phyloP scores from a whole-genome alignment of 1,139 yeast species.

The Yamadazyma jaroonii region DNA sequence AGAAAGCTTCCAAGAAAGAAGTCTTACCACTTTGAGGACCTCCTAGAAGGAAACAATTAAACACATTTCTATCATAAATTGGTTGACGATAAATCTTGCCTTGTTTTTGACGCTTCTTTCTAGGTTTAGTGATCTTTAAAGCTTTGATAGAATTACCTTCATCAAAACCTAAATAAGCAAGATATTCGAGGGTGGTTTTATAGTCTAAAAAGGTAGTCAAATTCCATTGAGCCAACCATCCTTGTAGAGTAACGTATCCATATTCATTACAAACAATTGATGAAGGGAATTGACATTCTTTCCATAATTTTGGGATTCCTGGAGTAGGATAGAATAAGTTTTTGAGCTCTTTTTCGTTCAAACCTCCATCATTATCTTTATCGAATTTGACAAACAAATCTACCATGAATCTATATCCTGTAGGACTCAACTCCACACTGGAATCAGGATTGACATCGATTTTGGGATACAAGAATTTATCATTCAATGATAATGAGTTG shows the following conservation, averaged over 20 bases:
- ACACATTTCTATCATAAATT: slow-evolving; percentile 81
- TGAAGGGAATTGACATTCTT: slow-evolving; percentile 77
- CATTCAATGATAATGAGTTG: slow-evolving; percentile 81
- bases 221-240: slow-evolving; percentile 99
- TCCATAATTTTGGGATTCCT: slow-evolving; percentile 86
- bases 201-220: slow-evolving; percentile 89
- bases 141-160: slow-evolving; percentile 51
- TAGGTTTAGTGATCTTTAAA: slow-evolving; percentile 75
- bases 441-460: slow-evolving; percentile 74
- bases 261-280: slow-evolving; percentile 87
- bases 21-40: slow-evolving; percentile 85
- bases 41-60: slow-evolving; percentile 85
- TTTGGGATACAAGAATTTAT: slow-evolving; percentile 71
- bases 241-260: slow-evolving; percentile 88
- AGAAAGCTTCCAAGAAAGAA: slow-evolving; percentile 75
- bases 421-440: slow-evolving; percentile 88
- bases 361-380: slow-evolving; percentile 93
- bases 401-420: slow-evolving; percentile 89
- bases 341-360: slow-evolving; percentile 67
- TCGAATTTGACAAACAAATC: slow-evolving; percentile 86
- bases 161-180: slow-evolving; percentile 88
- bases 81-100: slow-evolving; percentile 68
- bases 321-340: slow-evolving; percentile 84
- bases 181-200: slow-evolving; percentile 78
- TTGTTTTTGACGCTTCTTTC: slow-evolving; percentile 61